phyloP scores from a whole-genome alignment of 106 monocot genomes.

The Cymbidium sinense region DNA sequence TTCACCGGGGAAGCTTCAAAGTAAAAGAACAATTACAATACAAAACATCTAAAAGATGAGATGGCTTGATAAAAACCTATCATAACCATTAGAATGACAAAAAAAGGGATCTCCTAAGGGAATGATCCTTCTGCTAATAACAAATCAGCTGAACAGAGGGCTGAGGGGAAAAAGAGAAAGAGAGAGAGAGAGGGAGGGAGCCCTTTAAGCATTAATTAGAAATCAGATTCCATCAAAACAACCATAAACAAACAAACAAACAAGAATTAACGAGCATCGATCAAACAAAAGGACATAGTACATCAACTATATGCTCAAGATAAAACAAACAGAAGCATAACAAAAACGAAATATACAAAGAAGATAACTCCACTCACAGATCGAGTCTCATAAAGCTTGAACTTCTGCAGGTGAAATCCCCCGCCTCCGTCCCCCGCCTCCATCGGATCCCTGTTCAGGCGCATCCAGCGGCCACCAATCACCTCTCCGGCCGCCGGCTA shows the following conservation, averaged over 20 bases:
- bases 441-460: slow-evolving; percentile 8
- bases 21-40: neutral
- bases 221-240: slow-evolving; percentile 3
- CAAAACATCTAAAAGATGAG: neutral
- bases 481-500: slow-evolving; percentile 5
- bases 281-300: slow-evolving; percentile 2
- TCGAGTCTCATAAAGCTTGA: slow-evolving; percentile 64
- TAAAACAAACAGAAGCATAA: slow-evolving; percentile 4
- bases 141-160: neutral
- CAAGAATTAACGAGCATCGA: neutral
- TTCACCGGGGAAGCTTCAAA: neutral
- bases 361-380: slow-evolving; percentile 28
- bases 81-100: neutral
- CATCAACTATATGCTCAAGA: neutral
- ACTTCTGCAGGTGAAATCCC: slow-evolving; percentile 37
- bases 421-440: slow-evolving; percentile 12
- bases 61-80: neutral
- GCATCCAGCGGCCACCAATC: slow-evolving; percentile 19
- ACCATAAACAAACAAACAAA: slow-evolving; percentile 6
- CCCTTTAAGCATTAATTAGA: neutral
- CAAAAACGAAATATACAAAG: slow-evolving; percentile 1
- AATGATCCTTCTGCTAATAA: neutral
- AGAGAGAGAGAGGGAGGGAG: too few relatives aligned
- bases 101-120: neutral
- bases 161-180: neutral